These are phyloP conservation scores for Pelargonium nanum DNA, from an alignment of 345 rosid genomes.

Conservation along the genomic window DNA sequence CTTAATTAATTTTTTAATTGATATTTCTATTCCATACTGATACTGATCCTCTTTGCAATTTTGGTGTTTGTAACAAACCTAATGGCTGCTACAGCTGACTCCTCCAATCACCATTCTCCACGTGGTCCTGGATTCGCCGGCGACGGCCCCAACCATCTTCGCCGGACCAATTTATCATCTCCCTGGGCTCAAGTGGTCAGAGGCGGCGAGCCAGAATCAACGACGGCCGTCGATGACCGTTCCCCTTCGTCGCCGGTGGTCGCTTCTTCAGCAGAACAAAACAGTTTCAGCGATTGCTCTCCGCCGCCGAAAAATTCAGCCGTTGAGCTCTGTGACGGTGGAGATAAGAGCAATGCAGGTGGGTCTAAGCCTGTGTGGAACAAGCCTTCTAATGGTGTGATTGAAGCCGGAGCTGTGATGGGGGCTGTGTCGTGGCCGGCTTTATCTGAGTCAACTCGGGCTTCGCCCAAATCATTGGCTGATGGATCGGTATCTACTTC, in stretches of 20 bases:
- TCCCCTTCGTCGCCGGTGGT: constrained; percentile 16
- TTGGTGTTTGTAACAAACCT: constrained; percentile 4
- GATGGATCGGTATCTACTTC: constrained; percentile 34
- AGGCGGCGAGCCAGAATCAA: constrained; percentile 30
- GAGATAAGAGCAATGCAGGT: constrained; percentile 23
- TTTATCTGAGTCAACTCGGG: constrained; percentile 38
- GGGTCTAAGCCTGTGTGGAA: constrained; percentile 43
- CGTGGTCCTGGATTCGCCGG: constrained; percentile 15
- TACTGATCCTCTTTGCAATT: neutral
- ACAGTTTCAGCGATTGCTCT: constrained; percentile 7
- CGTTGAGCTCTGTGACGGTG: constrained; percentile 23
- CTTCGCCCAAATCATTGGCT: constrained; percentile 31
- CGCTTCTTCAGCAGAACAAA: constrained; percentile 11
- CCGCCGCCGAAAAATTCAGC: constrained; percentile 14
- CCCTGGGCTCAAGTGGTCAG: constrained; percentile 37
- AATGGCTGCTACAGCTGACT: constrained; percentile 41
- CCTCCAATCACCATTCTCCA: constrained; percentile 29
- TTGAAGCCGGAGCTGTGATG: constrained; percentile 35
- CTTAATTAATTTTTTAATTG: neutral
- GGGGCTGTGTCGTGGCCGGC: constrained; percentile 64
- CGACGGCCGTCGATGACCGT: constrained; percentile 3
- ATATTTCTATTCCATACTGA: neutral
- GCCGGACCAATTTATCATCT: constrained; percentile 22
- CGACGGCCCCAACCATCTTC: constrained; percentile 14
- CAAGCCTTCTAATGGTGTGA: constrained; percentile 33